phyloP scores from a whole-genome alignment of 2,329 filamentous ascomycete genomes.

The Clonostachys sp. region DNA sequence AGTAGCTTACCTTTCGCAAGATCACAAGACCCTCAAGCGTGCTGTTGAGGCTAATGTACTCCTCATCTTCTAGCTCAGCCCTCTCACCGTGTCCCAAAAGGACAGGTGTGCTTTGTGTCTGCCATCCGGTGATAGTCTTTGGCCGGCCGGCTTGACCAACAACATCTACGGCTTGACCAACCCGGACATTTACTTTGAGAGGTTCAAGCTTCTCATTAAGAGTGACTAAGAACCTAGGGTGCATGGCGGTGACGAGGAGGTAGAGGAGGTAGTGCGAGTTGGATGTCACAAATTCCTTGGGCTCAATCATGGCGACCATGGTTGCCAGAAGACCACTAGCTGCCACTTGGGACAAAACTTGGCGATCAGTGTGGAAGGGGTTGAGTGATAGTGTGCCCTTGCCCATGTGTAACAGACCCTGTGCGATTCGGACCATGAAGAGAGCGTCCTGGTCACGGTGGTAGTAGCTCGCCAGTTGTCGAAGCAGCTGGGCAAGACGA shows the following conservation, averaged over 20 bases:
- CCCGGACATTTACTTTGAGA: conserved; percentile 90
- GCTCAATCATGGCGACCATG: conserved; percentile 89
- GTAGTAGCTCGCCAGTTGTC: conserved; percentile 96
- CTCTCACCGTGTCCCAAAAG: conserved; percentile 91
- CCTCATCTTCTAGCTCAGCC: conserved; percentile 94
- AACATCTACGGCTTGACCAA: conserved; percentile 96
- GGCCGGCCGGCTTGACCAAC: conserved; percentile 94
- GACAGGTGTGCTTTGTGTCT: conserved; percentile 98
- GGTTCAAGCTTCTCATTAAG: conserved; percentile 93
- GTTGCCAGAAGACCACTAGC: conserved; percentile 87
- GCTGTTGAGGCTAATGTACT: conserved; percentile 89
- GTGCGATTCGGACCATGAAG: conserved; percentile 98
- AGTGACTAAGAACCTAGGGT: conserved; percentile 92
- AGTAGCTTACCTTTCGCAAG: conserved; percentile 73
- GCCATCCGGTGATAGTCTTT: conserved; percentile 99
- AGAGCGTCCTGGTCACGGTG: conserved; percentile 92
- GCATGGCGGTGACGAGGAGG: conserved; percentile 94
- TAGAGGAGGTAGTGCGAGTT: conserved; percentile 89
- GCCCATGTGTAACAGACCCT: conserved; percentile 97
- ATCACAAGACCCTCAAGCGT: conserved; percentile 94
- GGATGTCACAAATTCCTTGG: conserved; percentile 73
- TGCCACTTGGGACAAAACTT: conserved; percentile 88
- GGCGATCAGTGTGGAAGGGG: conserved; percentile 98
- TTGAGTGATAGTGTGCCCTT: conserved; percentile 95
- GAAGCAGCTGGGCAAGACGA: conserved; percentile 85